Base-by-base conservation (phyloP, 768 basidiomycete species). In the Russula sp. region DNA sequence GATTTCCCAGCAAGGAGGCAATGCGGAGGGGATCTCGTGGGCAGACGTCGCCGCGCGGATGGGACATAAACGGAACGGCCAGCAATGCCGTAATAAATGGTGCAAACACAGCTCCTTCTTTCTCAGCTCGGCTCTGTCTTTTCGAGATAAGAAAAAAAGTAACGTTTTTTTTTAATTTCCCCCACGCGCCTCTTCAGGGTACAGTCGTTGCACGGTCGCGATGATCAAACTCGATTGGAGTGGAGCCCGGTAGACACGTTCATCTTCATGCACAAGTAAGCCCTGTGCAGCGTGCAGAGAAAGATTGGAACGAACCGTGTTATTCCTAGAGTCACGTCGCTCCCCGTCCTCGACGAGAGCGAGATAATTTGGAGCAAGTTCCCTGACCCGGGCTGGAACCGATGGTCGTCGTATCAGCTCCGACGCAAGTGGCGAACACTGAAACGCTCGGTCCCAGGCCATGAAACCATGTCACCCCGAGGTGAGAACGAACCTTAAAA, bases 261-360 rank as follows among this genome's bases (percentile, higher is more conserved):
- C 36, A 47, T 60, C 43, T 60, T 54, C n/a, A 60, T 60, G 59
- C 59, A 53, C 45, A 53, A 60, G 50, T 60, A 60, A 39, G 59
- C n/a, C n/a, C n/a, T n/a, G n/a, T n/a, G n/a, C n/a, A n/a, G n/a
- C n/a, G n/a, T n/a, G n/a, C n/a, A n/a, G n/a, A n/a, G n/a, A n/a
- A n/a, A n/a, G 25, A 29, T 29, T 29, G 25, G 1, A 29, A 29
- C 25, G 25, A 29, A 29, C 25, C 2, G 25, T 29, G 25, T 29
- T 29, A 29, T 2, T 29, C 25, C 25, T 20, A 59, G 58, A 38
- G 20, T 59, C 48, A 45, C 58, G 18, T 59, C 58, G 32, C 50
- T 59, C 29, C 52, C 58, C 7, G 50, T 51, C 38, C 22, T 29
- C 7, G 58, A 59, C 18, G 58, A 59, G 58, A 59, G 50, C 50